Evolutionary conservation across 116 monocot species (phyloP).

Genomic region (Phalaenopsis hybrid): DNA sequence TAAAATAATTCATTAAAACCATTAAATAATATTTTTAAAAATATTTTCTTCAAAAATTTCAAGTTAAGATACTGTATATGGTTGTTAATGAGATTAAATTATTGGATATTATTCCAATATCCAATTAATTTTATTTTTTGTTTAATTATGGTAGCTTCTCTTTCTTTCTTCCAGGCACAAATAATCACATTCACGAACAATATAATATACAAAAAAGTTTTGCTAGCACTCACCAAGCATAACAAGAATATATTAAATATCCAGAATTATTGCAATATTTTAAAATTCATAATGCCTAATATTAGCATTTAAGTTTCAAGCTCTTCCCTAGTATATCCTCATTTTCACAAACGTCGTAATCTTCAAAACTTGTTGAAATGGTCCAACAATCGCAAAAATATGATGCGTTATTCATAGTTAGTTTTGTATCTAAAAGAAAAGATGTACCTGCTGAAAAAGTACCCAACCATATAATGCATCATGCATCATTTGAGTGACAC

Average conservation of each 20-base stretch:
- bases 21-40: not conserved
- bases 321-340: not conserved
- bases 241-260: not conserved
- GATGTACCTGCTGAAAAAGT: slow-evolving; percentile 59
- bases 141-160: not conserved
- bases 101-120: not conserved
- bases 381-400: not conserved
- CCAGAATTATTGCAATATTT: not conserved
- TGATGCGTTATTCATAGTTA: not conserved
- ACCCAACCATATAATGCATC: slow-evolving; percentile 49
- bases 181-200: not conserved
- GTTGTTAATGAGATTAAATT: not conserved
- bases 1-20: not conserved
- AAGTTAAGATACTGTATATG: not conserved
- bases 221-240: not conserved
- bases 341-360: not conserved
- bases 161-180: not conserved
- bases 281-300: not conserved
- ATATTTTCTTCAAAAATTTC: not conserved
- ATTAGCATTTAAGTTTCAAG: not conserved
- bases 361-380: not conserved
- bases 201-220: not conserved
- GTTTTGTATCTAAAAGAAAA: slow-evolving; percentile 1
- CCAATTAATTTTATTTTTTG: not conserved
- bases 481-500: slow-evolving; percentile 55